A percentile compares a stretch with the other conserved stretches of the same genome.
phyloP scores from a whole-genome alignment of 148 eudicot species.

The Rhododendron kiyosumense region DNA sequence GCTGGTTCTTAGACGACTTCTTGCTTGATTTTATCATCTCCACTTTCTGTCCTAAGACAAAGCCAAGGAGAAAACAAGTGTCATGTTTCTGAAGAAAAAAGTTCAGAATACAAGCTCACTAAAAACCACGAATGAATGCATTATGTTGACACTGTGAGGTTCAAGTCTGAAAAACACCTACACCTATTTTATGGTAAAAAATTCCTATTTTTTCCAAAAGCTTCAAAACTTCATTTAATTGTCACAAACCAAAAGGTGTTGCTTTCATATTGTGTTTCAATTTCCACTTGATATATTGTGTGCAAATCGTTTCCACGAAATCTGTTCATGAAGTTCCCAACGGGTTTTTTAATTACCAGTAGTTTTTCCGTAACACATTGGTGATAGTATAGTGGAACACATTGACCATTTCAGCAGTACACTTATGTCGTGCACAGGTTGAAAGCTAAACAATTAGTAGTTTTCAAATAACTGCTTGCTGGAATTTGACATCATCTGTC shows the following conservation, averaged over 20 bases:
- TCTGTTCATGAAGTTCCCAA: not conserved
- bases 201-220: no score
- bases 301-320: not conserved
- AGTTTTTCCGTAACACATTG: not conserved
- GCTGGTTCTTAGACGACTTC: slow-evolving; percentile 55
- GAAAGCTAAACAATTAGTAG: not conserved
- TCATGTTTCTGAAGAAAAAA: not conserved
- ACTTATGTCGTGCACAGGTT: not conserved
- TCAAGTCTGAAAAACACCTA: not conserved
- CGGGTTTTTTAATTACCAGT: not conserved
- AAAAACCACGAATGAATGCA: not conserved
- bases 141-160: no score
- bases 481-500: not conserved
- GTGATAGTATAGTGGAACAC: not conserved
- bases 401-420: not conserved
- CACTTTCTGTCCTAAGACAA: slow-evolving; percentile 59
- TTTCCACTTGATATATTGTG: not conserved
- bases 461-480: not conserved
- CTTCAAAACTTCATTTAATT: no score
- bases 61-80: slow-evolving; percentile 11
- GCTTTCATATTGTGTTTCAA: not conserved
- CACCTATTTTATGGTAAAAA: not conserved
- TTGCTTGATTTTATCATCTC: slow-evolving; percentile 62
- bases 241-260: not conserved
- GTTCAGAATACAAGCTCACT: not conserved